Base-by-base conservation (phyloP, 495 filamentous ascomycete species). In the Lineolata rhizophorae region DNA sequence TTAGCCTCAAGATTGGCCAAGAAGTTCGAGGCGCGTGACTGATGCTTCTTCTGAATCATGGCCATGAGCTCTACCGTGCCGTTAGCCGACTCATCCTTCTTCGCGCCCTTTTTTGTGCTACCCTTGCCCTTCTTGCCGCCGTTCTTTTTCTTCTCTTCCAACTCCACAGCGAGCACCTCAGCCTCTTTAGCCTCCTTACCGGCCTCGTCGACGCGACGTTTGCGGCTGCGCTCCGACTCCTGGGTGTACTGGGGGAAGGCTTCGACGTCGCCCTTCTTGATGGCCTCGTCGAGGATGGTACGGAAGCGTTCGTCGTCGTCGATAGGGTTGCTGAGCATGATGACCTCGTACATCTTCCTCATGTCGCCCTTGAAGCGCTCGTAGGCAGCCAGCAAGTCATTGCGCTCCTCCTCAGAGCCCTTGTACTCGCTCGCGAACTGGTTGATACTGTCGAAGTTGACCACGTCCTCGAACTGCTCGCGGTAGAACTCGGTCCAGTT, bases 281-380 rank as follows among this genome's bases (percentile, higher is more conserved):
- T 84, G n/a, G 76, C 90, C 28, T 66, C 54, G 43, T 91, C 71
- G 33, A 97, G 79, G 18, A 84, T 76, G 3, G 37, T 53, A 5
- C 76, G 64, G 50, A 91, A 92, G 16, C 87, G 64, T 30, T 75
- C 72, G 34, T 95, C 87, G 36, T 95, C 87, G 35, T 85, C 76
- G 0, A 83, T 45, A 5, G 77, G 69, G 47, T 85, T 65, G 38
- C 74, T 82, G 15, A 87, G 60, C 78, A 95, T 84, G 6, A 97
- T 72, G 0, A 55, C 55, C 42, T 79, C 65, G 54, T 87, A 94
- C 11, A 97, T 55, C 8, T 42, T 46, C 39, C 72, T 67, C 64
- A 93, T 64, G 17, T 75, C 63, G 15, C 87, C 87, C 34, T 78
- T 53, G 38, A 50, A 52, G 31, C 65, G 56, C 30, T 62, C 62